Conservation (phyloP, 148 eudicot genomes). For the Rhododendron ferrugineum region DNA sequence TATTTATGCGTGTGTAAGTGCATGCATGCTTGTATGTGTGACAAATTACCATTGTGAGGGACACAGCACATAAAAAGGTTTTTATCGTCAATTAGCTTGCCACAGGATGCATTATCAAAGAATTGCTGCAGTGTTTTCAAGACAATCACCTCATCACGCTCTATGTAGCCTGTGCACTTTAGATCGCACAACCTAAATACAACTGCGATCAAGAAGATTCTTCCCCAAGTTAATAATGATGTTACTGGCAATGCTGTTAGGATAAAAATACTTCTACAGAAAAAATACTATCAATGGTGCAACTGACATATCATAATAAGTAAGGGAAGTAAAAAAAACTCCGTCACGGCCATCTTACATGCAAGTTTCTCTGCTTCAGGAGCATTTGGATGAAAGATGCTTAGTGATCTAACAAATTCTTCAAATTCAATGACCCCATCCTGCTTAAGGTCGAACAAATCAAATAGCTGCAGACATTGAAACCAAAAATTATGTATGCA, state of each 20-base stretch:
- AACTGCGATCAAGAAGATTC: slow-evolving; percentile 36
- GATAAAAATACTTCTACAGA: not conserved
- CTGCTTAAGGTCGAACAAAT: slow-evolving; percentile 54
- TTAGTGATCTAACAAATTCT: slow-evolving; percentile 68
- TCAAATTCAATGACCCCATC: slow-evolving; percentile 75
- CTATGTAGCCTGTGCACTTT: slow-evolving; percentile 50
- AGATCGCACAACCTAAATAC: slow-evolving; percentile 47
- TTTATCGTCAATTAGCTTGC: not conserved
- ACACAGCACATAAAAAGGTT: not conserved
- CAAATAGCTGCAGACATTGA: slow-evolving; percentile 47
- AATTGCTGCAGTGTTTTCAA: not conserved
- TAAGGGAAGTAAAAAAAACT: slow-evolving; percentile 2
- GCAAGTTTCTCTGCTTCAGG: slow-evolving; percentile 58
- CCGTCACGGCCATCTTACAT: slow-evolving; percentile 35
- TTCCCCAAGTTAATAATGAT: slow-evolving; percentile 7
- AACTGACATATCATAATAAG: not conserved
- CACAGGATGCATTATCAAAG: not conserved
- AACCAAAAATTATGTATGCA: not conserved
- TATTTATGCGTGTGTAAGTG: not conserved
- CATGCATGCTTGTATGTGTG: too few relatives aligned
- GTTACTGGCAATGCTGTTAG: not conserved
- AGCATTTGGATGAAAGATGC: slow-evolving; percentile 67
- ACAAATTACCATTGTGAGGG: not conserved
- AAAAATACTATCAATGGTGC: not conserved
- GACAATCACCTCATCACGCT: slow-evolving; percentile 46